phyloP scores from a whole-genome alignment of 306 rosid species.

The Sindora glabra region DNA sequence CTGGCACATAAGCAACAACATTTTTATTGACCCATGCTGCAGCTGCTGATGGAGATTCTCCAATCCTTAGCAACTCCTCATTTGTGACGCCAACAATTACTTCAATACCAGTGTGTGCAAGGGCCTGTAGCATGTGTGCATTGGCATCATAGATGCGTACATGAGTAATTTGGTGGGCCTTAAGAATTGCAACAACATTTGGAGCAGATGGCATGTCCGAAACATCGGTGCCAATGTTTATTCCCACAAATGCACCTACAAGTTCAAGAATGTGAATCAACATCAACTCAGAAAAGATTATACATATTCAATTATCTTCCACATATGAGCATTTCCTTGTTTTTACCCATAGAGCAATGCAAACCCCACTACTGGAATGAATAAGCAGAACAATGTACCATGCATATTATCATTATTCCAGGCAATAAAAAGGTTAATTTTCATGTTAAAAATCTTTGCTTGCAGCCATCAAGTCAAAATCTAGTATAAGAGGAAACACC shows the following conservation, averaged over 20 bases:
- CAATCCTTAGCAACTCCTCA: conserved; percentile 65
- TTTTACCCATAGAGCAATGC: background rate
- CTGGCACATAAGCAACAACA: conserved; percentile 70
- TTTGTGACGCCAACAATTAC: conserved; percentile 71
- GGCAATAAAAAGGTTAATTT: background rate
- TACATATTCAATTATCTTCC: background rate
- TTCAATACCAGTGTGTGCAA: conserved; percentile 62
- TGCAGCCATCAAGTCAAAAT: background rate
- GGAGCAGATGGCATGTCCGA: conserved; percentile 65
- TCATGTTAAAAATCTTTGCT: background rate
- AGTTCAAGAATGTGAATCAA: conserved; percentile 17
- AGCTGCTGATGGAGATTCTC: conserved; percentile 65
- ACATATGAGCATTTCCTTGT: background rate
- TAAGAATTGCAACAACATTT: conserved; percentile 55
- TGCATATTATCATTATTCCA: background rate
- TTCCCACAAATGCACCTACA: conserved; percentile 86
- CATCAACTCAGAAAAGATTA: conserved; percentile 17
- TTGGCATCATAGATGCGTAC: conserved; percentile 76
- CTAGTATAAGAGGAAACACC: background rate
- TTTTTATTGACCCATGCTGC: conserved; percentile 84
- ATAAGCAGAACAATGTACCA: background rate
- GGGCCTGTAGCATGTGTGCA: conserved; percentile 64
- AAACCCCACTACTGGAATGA: background rate
- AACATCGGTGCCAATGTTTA: conserved; percentile 72
- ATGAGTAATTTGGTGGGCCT: conserved; percentile 62